Evolutionary conservation across 1,284 basidiomycete species (phyloP), one percentile per base, ranked within the genome.

Genomic region (Apiotrichum domesticum): DNA sequence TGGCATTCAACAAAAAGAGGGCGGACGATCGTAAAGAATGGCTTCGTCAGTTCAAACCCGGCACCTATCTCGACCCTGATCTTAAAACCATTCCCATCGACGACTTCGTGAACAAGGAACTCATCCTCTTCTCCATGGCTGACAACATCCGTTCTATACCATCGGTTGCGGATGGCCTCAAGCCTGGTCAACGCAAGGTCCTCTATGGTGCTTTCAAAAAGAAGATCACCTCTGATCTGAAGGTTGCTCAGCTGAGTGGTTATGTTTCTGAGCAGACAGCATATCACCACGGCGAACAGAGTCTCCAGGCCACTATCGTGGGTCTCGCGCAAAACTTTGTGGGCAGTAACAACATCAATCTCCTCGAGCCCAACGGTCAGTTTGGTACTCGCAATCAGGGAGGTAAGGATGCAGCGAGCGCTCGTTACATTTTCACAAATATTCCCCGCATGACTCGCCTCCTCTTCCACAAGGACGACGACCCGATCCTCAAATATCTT

Each of bases 1-100:
- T 99, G 62, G 96, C 96, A 0, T 99, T 99, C 81, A 98, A 91
- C 81, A 99, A 98, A 84, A 98, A 98, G 81, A 98, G 96, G 75
- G 91, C 94, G 0, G 96, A 99, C 64, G 93, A 98, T 21, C 88
- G 96, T 50, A 98, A 99, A 75, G 96, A 98, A 63, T 99, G 96
- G 96, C 80, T 99, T 10, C 83, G 95, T 33, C 87, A 93, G 65
- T 96, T 94, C 79, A 91, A 84, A 86, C 93, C 95, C 35, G 96
- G 96, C 40, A 98, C 96, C 1, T 98, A 82, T 77, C 81, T 99
- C 35, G 87, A 98, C 74, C 95, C 98, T 76, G 85, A 87, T 62
- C 83, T 90, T 48, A 84, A 87, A 53, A 85, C 90, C 69, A 88
- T 99, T 57, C 85, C 90, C 0, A 88, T 87, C 70, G 83, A 86